Percentiles rank a stretch among this genome's conserved stretches.
These are phyloP conservation scores for Helotiales sp. DNA, from an alignment of 2,329 filamentous ascomycete genomes.

Conservation along the genomic window DNA sequence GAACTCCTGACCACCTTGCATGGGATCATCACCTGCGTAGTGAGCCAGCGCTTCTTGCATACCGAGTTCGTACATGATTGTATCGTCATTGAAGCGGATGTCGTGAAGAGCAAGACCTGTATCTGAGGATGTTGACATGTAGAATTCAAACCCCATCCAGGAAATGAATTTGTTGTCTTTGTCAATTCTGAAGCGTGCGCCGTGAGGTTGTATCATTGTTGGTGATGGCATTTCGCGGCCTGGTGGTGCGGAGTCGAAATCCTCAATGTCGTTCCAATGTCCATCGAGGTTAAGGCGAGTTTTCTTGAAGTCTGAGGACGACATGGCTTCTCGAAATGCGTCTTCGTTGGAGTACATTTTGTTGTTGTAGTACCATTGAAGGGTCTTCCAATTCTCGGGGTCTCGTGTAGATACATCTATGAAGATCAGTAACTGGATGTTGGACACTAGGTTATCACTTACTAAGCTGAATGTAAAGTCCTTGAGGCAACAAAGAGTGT, in stretches of 20 bases:
- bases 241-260: slow-evolving; percentile 4
- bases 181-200: slow-evolving; percentile 23
- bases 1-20: slow-evolving; percentile 26
- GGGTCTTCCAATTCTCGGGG: slow-evolving; percentile 48
- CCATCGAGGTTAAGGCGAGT: slow-evolving; percentile 13
- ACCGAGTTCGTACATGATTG: slow-evolving; percentile 48
- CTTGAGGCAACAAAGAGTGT: neutral
- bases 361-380: slow-evolving; percentile 55
- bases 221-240: slow-evolving; percentile 12
- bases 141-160: slow-evolving; percentile 40
- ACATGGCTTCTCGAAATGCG: slow-evolving; percentile 43
- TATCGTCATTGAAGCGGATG: slow-evolving; percentile 49
- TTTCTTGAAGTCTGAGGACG: slow-evolving; percentile 14
- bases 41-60: slow-evolving; percentile 49
- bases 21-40: slow-evolving; percentile 35
- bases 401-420: slow-evolving; percentile 51
- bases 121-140: slow-evolving; percentile 48
- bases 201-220: slow-evolving; percentile 12
- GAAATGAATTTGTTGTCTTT: slow-evolving; percentile 14
- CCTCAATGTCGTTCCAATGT: slow-evolving; percentile 18
- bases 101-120: slow-evolving; percentile 51
- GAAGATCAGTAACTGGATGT: slow-evolving; percentile 35
- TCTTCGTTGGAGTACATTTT: slow-evolving; percentile 52
- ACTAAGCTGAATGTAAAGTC: slow-evolving; percentile 19
- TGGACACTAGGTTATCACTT: slow-evolving; percentile 42